Conservation (phyloP, 2,329 filamentous ascomycete genomes). For the Exophiala lecanii-corni region DNA sequence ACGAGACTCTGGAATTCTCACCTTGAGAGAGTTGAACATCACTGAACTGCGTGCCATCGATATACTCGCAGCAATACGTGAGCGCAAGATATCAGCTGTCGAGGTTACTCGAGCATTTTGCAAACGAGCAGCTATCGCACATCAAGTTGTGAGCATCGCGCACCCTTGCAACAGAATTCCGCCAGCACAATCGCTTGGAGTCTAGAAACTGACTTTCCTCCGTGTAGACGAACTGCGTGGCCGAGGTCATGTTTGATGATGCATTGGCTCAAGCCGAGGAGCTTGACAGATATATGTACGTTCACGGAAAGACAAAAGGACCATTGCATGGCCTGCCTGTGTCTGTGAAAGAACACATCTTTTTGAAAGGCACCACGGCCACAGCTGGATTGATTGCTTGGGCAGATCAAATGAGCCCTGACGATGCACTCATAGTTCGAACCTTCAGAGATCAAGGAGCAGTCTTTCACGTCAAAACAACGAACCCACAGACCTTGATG, state of each 20-base stretch:
- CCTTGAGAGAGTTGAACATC: conserved; percentile 1
- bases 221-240: conserved; percentile 37
- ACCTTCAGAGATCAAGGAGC: conserved; percentile 29
- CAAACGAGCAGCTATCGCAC: conserved; percentile 24
- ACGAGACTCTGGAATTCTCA: neutral
- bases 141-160: conserved; percentile 18
- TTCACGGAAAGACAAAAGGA: conserved; percentile 42
- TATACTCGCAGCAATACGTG: conserved; percentile 39
- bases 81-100: conserved; percentile 13
- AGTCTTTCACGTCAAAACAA: conserved; percentile 30
- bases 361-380: conserved; percentile 25
- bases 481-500: conserved; percentile 30
- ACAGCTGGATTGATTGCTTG: conserved; percentile 28
- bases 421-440: conserved; percentile 27
- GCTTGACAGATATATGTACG: conserved; percentile 42
- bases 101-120: conserved; percentile 24
- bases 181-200: too few species aligned
- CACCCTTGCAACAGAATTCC: too few species aligned
- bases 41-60: conserved; percentile 41
- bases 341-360: conserved; percentile 35
- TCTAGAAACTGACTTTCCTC: neutral
- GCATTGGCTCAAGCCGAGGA: conserved; percentile 45
- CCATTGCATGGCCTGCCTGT: conserved; percentile 54
- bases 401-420: conserved; percentile 22
- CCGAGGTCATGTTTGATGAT: conserved; percentile 48